Percentiles rank a stretch among this genome's conserved stretches.
These are phyloP conservation scores for Aplosporella prunicola DNA, from an alignment of 2,329 filamentous ascomycete species.

Conservation along the genomic window DNA sequence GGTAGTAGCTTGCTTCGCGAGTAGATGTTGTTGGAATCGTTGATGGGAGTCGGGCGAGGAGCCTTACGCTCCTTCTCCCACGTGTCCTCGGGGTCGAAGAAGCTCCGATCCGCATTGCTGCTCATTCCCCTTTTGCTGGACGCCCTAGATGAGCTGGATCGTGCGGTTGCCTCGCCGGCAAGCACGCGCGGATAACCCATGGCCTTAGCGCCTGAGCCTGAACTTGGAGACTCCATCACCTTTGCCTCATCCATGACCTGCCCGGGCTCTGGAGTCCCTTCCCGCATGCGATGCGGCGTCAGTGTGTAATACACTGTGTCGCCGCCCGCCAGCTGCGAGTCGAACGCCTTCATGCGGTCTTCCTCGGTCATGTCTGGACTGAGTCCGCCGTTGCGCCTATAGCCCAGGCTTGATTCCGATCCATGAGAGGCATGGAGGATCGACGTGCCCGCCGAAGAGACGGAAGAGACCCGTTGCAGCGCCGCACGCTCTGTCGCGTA, in stretches of 20 bases:
- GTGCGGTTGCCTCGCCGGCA: slow-evolving; percentile 3
- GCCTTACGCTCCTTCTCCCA: slow-evolving; percentile 5
- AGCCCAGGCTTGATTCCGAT: slow-evolving; percentile 23
- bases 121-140: background rate
- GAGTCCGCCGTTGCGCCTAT: slow-evolving; percentile 17
- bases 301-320: slow-evolving; percentile 43
- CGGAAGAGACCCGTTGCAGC: slow-evolving; percentile 25
- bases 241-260: background rate
- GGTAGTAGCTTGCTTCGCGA: slow-evolving; percentile 26
- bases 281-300: slow-evolving; percentile 38
- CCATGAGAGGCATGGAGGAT: slow-evolving; percentile 24
- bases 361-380: slow-evolving; percentile 29
- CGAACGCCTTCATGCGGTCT: slow-evolving; percentile 36
- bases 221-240: background rate
- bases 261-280: slow-evolving; percentile 31
- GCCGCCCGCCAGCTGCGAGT: slow-evolving; percentile 36
- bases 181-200: slow-evolving; percentile 25
- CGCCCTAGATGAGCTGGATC: background rate
- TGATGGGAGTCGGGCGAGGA: slow-evolving; percentile 5
- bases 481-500: slow-evolving; percentile 21
- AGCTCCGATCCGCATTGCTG: background rate
- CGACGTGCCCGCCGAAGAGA: slow-evolving; percentile 24
- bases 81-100: slow-evolving; percentile 2
- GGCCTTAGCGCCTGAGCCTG: slow-evolving; percentile 1
- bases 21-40: slow-evolving; percentile 6